These are phyloP conservation scores for Rubus idaeus DNA, from an alignment of 306 rosid genomes.

Conservation along the genomic window DNA sequence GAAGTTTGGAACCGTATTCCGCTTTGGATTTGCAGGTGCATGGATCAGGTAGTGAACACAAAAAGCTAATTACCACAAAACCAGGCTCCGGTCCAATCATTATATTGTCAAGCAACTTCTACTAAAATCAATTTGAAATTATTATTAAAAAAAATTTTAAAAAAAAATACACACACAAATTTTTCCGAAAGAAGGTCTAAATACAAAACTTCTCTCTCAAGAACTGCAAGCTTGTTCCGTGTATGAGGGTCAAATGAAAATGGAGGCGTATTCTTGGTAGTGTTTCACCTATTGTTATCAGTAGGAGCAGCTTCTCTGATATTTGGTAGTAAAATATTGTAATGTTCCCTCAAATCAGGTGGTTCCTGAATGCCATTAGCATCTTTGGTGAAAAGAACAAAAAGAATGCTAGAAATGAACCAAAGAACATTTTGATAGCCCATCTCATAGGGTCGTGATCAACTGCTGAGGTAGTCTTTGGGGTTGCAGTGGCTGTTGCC, in stretches of 20 bases:
- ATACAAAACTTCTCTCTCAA: constrained; percentile 2
- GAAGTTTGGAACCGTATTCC: too few relatives aligned
- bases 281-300: neutral
- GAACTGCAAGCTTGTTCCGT: neutral
- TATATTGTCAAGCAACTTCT: neutral
- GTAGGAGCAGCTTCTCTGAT: neutral
- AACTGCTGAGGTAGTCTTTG: constrained; percentile 37
- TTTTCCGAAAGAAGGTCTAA: neutral
- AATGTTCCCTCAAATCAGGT: constrained; percentile 37
- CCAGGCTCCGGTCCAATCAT: neutral
- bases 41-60: too few relatives aligned
- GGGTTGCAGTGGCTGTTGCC: constrained; percentile 60
- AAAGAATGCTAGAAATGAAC: constrained; percentile 69
- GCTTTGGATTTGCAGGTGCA: too few relatives aligned
- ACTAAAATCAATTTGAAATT: neutral
- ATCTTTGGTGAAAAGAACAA: constrained; percentile 74
- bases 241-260: neutral
- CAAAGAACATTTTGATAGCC: constrained; percentile 66
- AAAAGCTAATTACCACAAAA: too few relatives aligned
- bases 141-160: neutral
- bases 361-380: constrained; percentile 55
- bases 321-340: neutral
- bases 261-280: neutral
- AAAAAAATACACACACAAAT: neutral
- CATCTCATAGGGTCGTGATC: constrained; percentile 50